A percentile compares a stretch with the other conserved stretches of the same genome.
Conservation (phyloP, 2,329 filamentous ascomycete species). For the Fusarium caatingaense region DNA sequence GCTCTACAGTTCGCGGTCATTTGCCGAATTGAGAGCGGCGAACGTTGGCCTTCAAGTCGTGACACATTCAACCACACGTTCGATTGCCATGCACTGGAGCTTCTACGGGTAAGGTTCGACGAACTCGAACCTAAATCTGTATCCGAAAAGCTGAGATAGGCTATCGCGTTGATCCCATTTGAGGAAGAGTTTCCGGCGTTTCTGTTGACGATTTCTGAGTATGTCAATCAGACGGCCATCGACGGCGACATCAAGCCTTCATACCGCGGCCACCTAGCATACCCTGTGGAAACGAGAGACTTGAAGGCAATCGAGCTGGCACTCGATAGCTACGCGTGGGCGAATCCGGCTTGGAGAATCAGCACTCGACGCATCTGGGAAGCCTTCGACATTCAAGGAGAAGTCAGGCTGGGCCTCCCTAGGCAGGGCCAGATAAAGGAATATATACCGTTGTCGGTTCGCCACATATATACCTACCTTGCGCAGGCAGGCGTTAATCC, state of each 20-base stretch:
- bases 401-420: too few relatives aligned
- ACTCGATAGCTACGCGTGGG: neutral
- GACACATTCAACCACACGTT: too few relatives aligned
- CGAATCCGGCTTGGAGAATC: neutral
- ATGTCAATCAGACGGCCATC: neutral
- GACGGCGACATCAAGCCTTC: fast-evolving
- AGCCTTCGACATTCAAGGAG: neutral
- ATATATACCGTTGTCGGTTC: too few relatives aligned
- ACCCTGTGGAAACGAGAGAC: neutral
- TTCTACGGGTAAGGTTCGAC: too few relatives aligned
- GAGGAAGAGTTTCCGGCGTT: neutral
- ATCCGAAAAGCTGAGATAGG: neutral
- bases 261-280: neutral
- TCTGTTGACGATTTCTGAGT: neutral
- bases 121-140: neutral
- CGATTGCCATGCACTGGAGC: too few relatives aligned
- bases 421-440: too few relatives aligned
- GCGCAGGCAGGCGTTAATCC: fast-evolving
- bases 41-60: neutral
- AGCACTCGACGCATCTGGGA: neutral
- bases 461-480: too few relatives aligned
- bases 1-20: neutral
- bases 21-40: neutral
- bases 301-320: neutral
- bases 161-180: neutral